These are phyloP conservation scores for Berkeleyomyces rouxiae DNA, from an alignment of 2,329 filamentous ascomycete genomes.

Conservation along the genomic window DNA sequence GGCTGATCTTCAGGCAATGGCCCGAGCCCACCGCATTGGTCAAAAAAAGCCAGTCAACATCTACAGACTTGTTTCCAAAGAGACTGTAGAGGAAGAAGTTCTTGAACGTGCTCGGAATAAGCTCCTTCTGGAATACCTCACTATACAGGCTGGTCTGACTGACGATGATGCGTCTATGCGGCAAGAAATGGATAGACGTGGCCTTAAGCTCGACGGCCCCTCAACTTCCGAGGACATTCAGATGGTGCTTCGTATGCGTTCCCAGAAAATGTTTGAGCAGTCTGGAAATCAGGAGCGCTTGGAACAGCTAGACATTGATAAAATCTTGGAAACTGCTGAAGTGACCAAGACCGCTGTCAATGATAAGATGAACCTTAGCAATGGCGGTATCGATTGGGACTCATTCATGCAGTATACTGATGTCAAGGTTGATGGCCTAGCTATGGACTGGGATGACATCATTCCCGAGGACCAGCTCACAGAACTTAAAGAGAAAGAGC, in stretches of 20 bases:
- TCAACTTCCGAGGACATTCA: slow-evolving; percentile 90
- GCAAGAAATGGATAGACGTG: slow-evolving; percentile 63
- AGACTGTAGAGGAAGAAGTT: slow-evolving; percentile 96
- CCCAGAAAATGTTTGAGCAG: slow-evolving; percentile 99
- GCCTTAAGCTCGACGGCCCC: slow-evolving; percentile 58
- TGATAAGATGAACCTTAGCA: slow-evolving; percentile 78
- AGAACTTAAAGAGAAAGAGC: slow-evolving; percentile 75
- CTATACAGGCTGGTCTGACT: slow-evolving; percentile 90
- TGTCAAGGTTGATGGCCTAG: slow-evolving; percentile 72
- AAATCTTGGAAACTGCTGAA: slow-evolving; percentile 90
- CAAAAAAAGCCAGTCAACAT: slow-evolving; percentile 94
- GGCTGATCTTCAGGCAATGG: slow-evolving; percentile 96
- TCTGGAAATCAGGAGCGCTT: slow-evolving; percentile 91
- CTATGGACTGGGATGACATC: slow-evolving; percentile 92
- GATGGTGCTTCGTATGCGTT: slow-evolving; percentile 87
- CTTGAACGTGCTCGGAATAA: slow-evolving; percentile 94
- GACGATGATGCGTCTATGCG: slow-evolving; percentile 75
- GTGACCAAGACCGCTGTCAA: slow-evolving; percentile 92
- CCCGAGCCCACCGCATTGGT: slow-evolving; percentile 90
- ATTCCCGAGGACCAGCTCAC: slow-evolving; percentile 89
- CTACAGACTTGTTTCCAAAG: slow-evolving; percentile 90
- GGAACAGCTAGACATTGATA: slow-evolving; percentile 94
- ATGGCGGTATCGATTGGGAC: slow-evolving; percentile 69
- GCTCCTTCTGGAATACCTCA: slow-evolving; percentile 90
- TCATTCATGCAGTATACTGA: slow-evolving; percentile 97